Percentiles rank a stretch among this genome's conserved stretches.
Evolutionary conservation across 345 rosid species (phyloP).

Genomic region (Gynandropsis gynandra): DNA sequence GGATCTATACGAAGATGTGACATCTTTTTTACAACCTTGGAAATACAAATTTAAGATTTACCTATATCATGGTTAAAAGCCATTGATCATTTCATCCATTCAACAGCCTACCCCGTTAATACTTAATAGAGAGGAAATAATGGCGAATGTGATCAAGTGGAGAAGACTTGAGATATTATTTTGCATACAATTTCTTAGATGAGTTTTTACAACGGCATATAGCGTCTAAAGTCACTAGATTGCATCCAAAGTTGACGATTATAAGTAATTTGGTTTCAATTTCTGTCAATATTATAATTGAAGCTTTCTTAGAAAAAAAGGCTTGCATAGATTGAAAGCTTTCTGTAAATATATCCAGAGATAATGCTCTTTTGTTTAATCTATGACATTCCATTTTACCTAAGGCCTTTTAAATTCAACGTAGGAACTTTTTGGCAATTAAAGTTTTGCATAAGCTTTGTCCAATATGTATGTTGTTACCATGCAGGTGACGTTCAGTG

Average conservation of each 20-base stretch:
- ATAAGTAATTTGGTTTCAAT: background rate
- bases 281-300: too few species aligned
- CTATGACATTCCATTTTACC: background rate
- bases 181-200: background rate
- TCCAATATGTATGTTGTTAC: slow-evolving; percentile 20
- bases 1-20: too few species aligned
- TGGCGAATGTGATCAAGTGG: background rate
- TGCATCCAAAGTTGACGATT: background rate
- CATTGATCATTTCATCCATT: too few species aligned
- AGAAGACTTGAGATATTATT: slow-evolving; percentile 5
- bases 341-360: too few species aligned
- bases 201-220: background rate
- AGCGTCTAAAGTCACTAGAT: background rate
- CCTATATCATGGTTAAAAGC: too few species aligned
- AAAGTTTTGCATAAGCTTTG: slow-evolving; percentile 1
- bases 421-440: background rate
- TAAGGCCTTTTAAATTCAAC: background rate
- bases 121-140: background rate
- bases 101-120: too few species aligned
- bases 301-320: too few species aligned
- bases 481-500: slow-evolving; percentile 92
- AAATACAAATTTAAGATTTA: too few species aligned
- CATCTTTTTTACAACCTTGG: too few species aligned
- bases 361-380: background rate
- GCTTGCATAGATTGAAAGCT: too few species aligned